A percentile compares a stretch with the other conserved stretches of the same genome.
Evolutionary conservation across 352 stramenopile genomes (phyloP).

Genomic region (Phytophthora ramorum): DNA sequence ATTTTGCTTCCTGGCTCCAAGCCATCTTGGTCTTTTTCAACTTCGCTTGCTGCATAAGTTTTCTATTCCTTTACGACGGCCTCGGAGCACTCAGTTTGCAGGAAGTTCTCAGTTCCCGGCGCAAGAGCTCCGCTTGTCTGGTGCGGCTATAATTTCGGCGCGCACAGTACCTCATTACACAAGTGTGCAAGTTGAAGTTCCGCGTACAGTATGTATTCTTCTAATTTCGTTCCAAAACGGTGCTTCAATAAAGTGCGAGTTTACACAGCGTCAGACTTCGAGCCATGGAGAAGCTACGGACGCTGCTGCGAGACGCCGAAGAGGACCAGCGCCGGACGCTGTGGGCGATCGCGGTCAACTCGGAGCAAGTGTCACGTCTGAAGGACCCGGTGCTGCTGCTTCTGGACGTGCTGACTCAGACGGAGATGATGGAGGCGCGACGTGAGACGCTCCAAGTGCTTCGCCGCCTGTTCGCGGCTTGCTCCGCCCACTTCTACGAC

Average conservation of each 20-base stretch:
- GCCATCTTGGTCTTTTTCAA: no score
- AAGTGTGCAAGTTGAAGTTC: not conserved
- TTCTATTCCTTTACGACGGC: no score
- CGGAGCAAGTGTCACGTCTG: conserved; percentile 33
- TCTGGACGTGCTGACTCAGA: conserved; percentile 52
- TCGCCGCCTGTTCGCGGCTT: conserved; percentile 47
- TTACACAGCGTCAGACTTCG: not conserved
- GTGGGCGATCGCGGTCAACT: conserved; percentile 29
- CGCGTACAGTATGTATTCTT: not conserved
- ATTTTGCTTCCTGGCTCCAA: no score
- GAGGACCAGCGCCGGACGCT: conserved; percentile 45
- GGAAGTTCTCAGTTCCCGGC: no score
- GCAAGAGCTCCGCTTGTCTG: no score
- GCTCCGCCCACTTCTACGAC: conserved; percentile 50
- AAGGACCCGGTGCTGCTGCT: conserved; percentile 59
- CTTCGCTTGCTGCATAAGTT: no score
- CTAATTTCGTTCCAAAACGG: conserved; percentile 1
- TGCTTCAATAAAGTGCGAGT: conserved; percentile 2
- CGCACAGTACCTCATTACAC: no score
- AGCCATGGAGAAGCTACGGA: conserved; percentile 33
- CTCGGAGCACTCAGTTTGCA: no score
- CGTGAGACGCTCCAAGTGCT: conserved; percentile 49
- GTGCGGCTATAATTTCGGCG: no score
- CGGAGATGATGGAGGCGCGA: conserved; percentile 29
- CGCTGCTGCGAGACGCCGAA: conserved; percentile 52